Conservation (phyloP, 169 alveolate species). For the Plasmodium adleri region DNA sequence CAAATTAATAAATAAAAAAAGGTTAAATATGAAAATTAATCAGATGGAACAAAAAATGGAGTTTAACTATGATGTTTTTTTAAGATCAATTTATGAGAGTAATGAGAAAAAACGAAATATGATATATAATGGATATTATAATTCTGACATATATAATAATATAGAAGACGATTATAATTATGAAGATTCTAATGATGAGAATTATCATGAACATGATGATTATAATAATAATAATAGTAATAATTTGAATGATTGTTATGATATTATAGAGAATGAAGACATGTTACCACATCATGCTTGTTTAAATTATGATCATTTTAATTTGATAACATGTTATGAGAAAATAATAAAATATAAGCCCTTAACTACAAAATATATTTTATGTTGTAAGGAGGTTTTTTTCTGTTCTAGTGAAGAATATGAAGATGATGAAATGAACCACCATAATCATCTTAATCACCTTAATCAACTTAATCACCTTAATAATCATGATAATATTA, state of each 20-base stretch:
- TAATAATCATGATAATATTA: neutral
- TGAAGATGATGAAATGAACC: neutral
- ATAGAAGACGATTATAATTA: neutral
- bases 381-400: conserved; percentile 11
- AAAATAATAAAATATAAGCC: conserved; percentile 21
- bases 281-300: neutral
- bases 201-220: neutral
- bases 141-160: neutral
- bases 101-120: neutral
- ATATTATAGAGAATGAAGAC: neutral
- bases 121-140: neutral
- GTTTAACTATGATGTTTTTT: conserved; percentile 37
- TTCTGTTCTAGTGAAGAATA: conserved; percentile 1
- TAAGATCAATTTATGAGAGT: conserved; percentile 10
- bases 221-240: neutral
- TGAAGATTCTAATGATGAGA: neutral
- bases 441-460: neutral
- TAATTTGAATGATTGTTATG: neutral
- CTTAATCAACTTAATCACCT: too few species aligned
- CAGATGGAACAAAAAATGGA: conserved; percentile 2
- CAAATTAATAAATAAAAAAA: conserved; percentile 35
- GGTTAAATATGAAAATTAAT: conserved; percentile 10
- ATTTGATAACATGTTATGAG: conserved; percentile 33
- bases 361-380: conserved; percentile 15
- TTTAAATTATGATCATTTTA: neutral